These are phyloP conservation scores for Stephanodiscus minutulus DNA, from an alignment of 108 stramenopile species.

Conservation along the genomic window DNA sequence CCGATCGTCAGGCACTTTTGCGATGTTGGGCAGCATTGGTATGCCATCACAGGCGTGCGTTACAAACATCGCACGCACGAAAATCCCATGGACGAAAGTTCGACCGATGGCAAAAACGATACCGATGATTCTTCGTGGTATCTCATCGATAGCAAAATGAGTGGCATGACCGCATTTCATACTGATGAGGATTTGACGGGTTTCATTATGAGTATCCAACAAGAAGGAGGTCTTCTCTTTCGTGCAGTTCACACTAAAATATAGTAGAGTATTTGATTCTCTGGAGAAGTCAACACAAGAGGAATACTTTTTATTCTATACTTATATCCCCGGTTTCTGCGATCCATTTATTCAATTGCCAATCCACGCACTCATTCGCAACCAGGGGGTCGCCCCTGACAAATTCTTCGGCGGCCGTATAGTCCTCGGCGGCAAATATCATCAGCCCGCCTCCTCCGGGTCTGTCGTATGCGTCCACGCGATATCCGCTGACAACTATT, in stretches of 20 bases:
- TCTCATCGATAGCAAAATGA: constrained; percentile 35
- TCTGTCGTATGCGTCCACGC: constrained; percentile 56
- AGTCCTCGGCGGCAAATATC: constrained; percentile 55
- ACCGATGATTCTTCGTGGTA: constrained; percentile 12
- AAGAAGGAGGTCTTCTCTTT: constrained; percentile 35
- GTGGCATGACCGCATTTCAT: constrained; percentile 4
- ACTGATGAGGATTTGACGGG: constrained; percentile 19
- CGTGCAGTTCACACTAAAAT: not conserved
- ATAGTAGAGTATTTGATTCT: no score
- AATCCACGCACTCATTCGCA: constrained; percentile 58
- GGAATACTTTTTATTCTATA: constrained; percentile 18
- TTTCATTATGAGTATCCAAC: constrained; percentile 20
- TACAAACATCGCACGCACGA: constrained; percentile 4
- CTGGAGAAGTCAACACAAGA: no score
- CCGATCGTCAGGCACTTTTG: constrained; percentile 29
- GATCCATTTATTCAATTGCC: constrained; percentile 65
- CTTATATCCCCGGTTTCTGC: constrained; percentile 57
- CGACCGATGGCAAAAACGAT: not conserved
- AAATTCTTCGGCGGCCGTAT: constrained; percentile 46
- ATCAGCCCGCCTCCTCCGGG: constrained; percentile 69
- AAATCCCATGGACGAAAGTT: not conserved
- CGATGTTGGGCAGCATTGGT: constrained; percentile 44
- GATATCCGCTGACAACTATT: constrained; percentile 60
- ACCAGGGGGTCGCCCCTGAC: constrained; percentile 53
- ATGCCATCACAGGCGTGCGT: constrained; percentile 46